These are phyloP conservation scores for Paraglomus occultum DNA, from an alignment of 192 early-diverging fungal species.

Conservation along the genomic window DNA sequence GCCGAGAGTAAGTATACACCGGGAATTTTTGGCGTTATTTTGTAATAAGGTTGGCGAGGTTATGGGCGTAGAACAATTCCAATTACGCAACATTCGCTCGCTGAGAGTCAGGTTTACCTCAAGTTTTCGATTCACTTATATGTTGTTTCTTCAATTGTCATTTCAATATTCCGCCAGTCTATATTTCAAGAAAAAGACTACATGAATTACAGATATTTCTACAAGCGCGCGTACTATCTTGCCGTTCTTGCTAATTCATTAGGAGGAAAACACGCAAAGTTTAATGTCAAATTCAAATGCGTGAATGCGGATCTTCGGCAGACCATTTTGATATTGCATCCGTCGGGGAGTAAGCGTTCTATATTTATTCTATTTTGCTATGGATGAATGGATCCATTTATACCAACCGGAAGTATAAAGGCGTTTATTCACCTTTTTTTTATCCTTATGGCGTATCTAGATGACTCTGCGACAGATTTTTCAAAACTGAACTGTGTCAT, in stretches of 20 bases:
- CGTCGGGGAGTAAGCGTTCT: constrained; percentile 45
- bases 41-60: too few species aligned
- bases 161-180: constrained; percentile 31
- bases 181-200: constrained; percentile 92
- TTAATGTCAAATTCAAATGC: constrained; percentile 50
- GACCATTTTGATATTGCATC: constrained; percentile 60
- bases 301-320: constrained; percentile 62
- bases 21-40: neutral
- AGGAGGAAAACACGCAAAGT: constrained; percentile 44
- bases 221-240: constrained; percentile 94
- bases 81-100: too few species aligned
- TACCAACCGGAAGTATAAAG: neutral
- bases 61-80: too few species aligned
- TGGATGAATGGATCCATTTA: neutral
- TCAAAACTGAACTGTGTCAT: constrained; percentile 66
- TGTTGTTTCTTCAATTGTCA: neutral
- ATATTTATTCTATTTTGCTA: neutral
- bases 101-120: too few species aligned
- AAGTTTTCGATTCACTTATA: constrained; percentile 4
- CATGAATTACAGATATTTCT: constrained; percentile 90
- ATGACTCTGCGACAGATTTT: constrained; percentile 62
- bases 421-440: neutral
- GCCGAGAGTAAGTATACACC: constrained; percentile 57
- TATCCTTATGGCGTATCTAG: constrained; percentile 32
- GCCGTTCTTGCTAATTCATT: constrained; percentile 66